phyloP scores from a whole-genome alignment of 2,329 filamentous ascomycete species.

The Fusarium nanum region DNA sequence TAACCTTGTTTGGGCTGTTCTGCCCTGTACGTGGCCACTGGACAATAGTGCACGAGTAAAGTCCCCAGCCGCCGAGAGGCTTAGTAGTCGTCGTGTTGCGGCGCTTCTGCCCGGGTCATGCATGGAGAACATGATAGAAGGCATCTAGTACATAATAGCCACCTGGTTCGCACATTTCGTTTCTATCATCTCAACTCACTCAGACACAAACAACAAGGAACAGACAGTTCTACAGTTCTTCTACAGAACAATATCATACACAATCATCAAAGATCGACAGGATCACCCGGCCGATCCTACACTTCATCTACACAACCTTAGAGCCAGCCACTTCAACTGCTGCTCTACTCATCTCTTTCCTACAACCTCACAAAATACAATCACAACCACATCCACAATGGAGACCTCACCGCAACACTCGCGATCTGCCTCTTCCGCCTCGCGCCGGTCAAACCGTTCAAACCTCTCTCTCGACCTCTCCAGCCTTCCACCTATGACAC shows the following conservation, averaged over 20 bases:
- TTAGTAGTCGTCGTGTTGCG: conserved; percentile 33
- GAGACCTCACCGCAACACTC: conserved; percentile 54
- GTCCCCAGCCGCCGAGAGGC: conserved; percentile 29
- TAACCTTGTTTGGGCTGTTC: not conserved
- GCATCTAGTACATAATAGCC: conserved; percentile 33
- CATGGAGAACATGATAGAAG: conserved; percentile 15
- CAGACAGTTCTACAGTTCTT: not conserved
- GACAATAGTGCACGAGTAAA: conserved; percentile 3
- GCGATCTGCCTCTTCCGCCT: conserved; percentile 60
- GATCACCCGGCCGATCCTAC: conserved; percentile 11
- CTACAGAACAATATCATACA: not conserved
- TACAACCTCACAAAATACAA: conserved; percentile 11
- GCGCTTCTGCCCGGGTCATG: conserved; percentile 1
- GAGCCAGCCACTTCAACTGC: conserved; percentile 16
- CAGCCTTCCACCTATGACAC: conserved; percentile 73
- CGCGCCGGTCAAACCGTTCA: conserved; percentile 59
- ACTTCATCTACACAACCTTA: conserved; percentile 8
- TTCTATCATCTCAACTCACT: conserved; percentile 9
- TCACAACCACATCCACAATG: conserved; percentile 46
- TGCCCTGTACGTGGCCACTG: conserved; percentile 23
- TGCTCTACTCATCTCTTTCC: conserved; percentile 6
- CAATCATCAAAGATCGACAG: conserved; percentile 25
- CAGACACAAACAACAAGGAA: conserved; percentile 10
- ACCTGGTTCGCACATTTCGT: conserved; percentile 23
- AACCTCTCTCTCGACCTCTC: conserved; percentile 79